Conservation (phyloP, 768 basidiomycete genomes). For the Mycena filopes region DNA sequence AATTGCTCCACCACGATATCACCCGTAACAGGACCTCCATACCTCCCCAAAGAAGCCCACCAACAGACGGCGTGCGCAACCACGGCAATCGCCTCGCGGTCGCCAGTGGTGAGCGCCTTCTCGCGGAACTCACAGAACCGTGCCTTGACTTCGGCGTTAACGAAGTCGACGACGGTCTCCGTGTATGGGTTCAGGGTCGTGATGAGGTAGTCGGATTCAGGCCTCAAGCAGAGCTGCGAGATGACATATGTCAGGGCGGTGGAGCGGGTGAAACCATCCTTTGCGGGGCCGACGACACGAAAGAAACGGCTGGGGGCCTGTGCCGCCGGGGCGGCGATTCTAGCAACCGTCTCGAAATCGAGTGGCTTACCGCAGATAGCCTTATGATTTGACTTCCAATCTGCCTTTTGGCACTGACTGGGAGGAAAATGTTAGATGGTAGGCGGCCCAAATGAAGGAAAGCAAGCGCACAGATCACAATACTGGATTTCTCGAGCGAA, state of each 20-base stretch:
- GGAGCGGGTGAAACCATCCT: background rate
- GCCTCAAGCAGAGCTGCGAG: background rate
- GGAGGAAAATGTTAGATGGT: background rate
- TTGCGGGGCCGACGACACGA: constrained; percentile 7
- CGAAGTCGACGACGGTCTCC: background rate
- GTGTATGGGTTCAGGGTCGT: too few relatives aligned
- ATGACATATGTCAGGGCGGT: background rate
- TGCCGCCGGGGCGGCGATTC: background rate
- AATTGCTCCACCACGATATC: constrained; percentile 8
- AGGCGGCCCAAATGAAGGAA: background rate
- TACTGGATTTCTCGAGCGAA: constrained; percentile 9
- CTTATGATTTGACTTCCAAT: constrained; percentile 18
- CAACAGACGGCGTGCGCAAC: constrained; percentile 15
- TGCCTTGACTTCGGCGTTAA: background rate
- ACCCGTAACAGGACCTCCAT: background rate
- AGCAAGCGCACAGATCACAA: background rate
- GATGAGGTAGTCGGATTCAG: constrained; percentile 5
- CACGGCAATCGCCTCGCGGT: constrained; percentile 1
- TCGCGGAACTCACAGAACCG: constrained; percentile 6
- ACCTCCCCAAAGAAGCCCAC: background rate
- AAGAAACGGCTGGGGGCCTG: background rate
- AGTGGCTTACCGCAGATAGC: constrained; percentile 18
- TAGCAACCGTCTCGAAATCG: background rate
- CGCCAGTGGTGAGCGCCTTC: constrained; percentile 8
- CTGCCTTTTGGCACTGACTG: constrained; percentile 14